These are phyloP conservation scores for Pleochaeta shiraiana DNA, from an alignment of 2,329 filamentous ascomycete species.

Conservation along the genomic window DNA sequence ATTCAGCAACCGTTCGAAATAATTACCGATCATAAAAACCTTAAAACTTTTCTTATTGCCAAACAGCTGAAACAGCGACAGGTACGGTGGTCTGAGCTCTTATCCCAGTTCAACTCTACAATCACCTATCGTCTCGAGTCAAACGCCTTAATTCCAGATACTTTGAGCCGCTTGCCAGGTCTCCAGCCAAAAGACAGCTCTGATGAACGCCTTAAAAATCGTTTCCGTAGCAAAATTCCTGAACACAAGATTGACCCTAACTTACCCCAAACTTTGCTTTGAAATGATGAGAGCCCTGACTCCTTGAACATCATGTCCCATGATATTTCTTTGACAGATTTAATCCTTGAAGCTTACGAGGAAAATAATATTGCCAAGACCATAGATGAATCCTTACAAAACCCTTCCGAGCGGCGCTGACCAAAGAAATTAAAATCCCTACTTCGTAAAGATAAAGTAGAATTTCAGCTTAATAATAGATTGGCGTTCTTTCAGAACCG, in stretches of 20 bases:
- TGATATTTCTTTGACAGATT: background rate
- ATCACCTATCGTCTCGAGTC: background rate
- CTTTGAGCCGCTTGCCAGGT: background rate
- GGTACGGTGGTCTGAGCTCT: background rate
- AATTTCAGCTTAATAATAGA: too few species aligned
- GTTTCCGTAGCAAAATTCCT: background rate
- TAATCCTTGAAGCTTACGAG: background rate
- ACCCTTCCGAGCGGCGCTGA: too few species aligned
- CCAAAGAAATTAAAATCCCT: too few species aligned
- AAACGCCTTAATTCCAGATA: background rate
- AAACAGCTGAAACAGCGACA: background rate
- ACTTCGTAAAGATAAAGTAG: too few species aligned
- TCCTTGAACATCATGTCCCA: background rate
- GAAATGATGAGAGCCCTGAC: background rate
- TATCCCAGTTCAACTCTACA: background rate
- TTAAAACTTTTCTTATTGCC: background rate
- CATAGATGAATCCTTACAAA: background rate
- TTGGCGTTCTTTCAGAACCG: background rate
- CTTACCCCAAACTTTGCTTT: too few species aligned
- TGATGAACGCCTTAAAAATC: slow-evolving; percentile 4
- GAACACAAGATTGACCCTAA: background rate
- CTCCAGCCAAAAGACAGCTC: slow-evolving; percentile 1
- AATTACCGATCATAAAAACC: background rate
- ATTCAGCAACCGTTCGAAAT: background rate
- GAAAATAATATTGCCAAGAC: background rate